Percentiles rank a stretch among this genome's conserved stretches.
These are phyloP conservation scores for Limonium bicolor DNA, from an alignment of 148 eudicot species.

Conservation along the genomic window DNA sequence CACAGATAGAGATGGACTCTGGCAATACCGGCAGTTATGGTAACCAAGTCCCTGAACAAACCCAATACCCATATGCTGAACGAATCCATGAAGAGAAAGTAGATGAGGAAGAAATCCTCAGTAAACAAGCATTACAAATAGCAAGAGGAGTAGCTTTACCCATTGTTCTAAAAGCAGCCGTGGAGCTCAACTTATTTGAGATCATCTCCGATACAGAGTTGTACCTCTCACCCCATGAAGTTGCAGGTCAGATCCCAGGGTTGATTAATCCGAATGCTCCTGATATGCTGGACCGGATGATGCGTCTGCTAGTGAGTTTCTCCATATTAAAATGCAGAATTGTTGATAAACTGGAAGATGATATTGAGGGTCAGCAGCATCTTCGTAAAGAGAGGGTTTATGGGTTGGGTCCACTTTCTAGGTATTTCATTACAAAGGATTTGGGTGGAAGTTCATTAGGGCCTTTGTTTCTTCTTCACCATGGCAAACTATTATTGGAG, in stretches of 20 bases:
- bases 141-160: background rate
- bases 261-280: slow-evolving; percentile 11
- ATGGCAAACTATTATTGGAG: background rate
- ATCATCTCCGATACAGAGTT: slow-evolving; percentile 9
- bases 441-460: slow-evolving; percentile 4
- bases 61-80: too few species aligned
- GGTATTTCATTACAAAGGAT: slow-evolving; percentile 7
- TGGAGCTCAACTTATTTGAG: slow-evolving; percentile 12
- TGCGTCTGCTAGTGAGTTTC: too few species aligned
- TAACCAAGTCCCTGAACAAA: too few species aligned
- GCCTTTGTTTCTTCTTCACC: background rate
- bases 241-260: slow-evolving; percentile 6
- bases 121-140: too few species aligned
- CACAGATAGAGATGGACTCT: too few species aligned
- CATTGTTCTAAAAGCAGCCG: slow-evolving; percentile 3
- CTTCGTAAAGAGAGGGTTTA: too few species aligned
- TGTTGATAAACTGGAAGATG: background rate
- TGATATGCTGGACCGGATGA: too few species aligned
- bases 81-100: background rate
- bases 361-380: too few species aligned
- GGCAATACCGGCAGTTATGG: too few species aligned
- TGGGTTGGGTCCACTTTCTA: slow-evolving; percentile 10
- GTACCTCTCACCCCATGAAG: slow-evolving; percentile 4
- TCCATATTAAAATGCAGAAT: too few species aligned
- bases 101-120: too few species aligned